Evolutionary conservation across 345 rosid genomes (phyloP).

Genomic region (Pseudoturritis turrita): DNA sequence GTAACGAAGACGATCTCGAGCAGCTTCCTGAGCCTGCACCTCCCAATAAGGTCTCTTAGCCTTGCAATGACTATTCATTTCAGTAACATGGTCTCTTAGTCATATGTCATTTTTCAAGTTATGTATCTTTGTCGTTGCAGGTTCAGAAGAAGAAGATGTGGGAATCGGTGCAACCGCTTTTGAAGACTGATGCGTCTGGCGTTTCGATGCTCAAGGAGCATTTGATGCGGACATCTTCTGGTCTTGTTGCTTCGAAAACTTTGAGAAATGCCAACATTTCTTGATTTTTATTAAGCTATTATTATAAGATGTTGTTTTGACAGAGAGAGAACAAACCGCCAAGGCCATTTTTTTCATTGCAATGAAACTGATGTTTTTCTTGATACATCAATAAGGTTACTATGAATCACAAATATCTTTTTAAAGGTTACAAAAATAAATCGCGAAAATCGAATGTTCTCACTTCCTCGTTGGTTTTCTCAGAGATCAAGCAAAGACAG

Average conservation of each 20-base stretch:
- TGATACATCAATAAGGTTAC: slow-evolving; percentile 3
- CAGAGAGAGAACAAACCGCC: background rate
- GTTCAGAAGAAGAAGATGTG: slow-evolving; percentile 89
- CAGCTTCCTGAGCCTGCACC: slow-evolving; percentile 57
- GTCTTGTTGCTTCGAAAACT: slow-evolving; percentile 49
- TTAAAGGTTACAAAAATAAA: slow-evolving; percentile 15
- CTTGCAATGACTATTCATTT: background rate
- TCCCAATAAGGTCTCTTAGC: slow-evolving; percentile 65
- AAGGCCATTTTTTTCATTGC: slow-evolving; percentile 5
- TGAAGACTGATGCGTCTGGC: slow-evolving; percentile 64
- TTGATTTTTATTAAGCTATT: slow-evolving; percentile 26
- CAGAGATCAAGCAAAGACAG: slow-evolving; percentile 27
- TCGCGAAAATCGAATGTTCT: background rate
- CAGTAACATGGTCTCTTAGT: background rate
- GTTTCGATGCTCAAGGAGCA: slow-evolving; percentile 53
- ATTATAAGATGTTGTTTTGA: background rate
- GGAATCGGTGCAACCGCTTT: slow-evolving; percentile 84
- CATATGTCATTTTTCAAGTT: background rate
- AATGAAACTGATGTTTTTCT: slow-evolving; percentile 13
- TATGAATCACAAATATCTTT: slow-evolving; percentile 10
- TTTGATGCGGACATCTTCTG: slow-evolving; percentile 66
- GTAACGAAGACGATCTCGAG: slow-evolving; percentile 45
- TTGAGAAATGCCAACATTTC: slow-evolving; percentile 70
- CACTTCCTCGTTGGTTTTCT: background rate
- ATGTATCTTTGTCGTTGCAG: slow-evolving; percentile 29